Base-by-base conservation (phyloP, 441 rosid species). In the Biscutella auriculata region DNA sequence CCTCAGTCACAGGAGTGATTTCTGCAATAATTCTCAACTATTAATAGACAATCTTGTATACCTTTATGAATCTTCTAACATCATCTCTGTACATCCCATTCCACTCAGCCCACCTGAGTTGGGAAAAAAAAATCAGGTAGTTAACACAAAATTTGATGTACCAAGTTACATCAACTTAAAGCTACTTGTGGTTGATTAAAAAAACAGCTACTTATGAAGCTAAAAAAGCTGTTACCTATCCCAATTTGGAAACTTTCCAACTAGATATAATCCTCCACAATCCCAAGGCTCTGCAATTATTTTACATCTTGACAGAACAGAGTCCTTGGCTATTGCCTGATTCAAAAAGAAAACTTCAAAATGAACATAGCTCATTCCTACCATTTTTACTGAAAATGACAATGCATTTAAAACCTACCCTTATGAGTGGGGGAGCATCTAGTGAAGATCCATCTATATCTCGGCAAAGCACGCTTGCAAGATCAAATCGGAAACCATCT, bases 271-370 rank as follows among this genome's bases (percentile, higher is more conserved):
- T 53, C 95, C 97, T 52, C 88, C 90, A 78, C 97, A 93, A 67
- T 88, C 95, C 97, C 97, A 93, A 68, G 97, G 98, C 75, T 93
- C 97, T 15, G 97, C 77, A 73, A 88, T 88, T 52, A 93, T 77
- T 77, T 88, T 93, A 75, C 95, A 88, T 78, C 88, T 77, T 43
- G 97, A 84, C 43, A 93, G 72, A 54, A 66, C 59, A 30, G 80
- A 77, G 66, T 87, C 97, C 76, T 87, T 87, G 57, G 95, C 86
- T 64, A 87, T 93, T 30, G 84, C 97, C 97, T 93, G 81, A 57
- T 54, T 35, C 64, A 60, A 49, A 41, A 61, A 60, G 62, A 19
- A 56, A 52, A 58, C 27, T 42, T 34, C 12, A 47, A 59, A 37
- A 65, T 43, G 25, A 50, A 30, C 50, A 45, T 27, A 19, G 33